Base-by-base conservation (phyloP, 805 yeast species). In the Torulaspora gathmanii region DNA sequence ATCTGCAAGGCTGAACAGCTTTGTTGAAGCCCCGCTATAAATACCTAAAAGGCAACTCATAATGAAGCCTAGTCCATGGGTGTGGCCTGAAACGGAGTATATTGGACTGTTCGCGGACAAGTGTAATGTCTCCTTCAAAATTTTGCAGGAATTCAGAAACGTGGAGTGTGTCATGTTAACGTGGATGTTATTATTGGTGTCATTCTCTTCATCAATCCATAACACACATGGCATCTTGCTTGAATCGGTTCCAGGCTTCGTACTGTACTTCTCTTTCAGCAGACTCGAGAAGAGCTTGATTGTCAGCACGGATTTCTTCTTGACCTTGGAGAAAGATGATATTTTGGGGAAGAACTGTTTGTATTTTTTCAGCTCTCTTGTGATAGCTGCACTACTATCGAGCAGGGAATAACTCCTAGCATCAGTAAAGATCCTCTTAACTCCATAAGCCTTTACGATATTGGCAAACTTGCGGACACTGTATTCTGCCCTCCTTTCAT, bases 101-200 rank as follows among this genome's bases (percentile, higher is more conserved):
- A 93, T 71, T 0, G 96, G 83, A 33, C 79, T 77, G 27, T 77
- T 74, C 31, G 85, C 76, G 11, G 82, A 74, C 67, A 93, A 72
- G 49, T 87, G 91, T 58, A 96, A 86, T 0, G 98, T 91, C 60
- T 91, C 97, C 55, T 93, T 91, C 58, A 88, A 75, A 16, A 86
- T 85, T 57, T 90, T 88, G 65, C 97, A 89, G 63, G 86, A 76
- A 2, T 87, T 83, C 54, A 90, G 65, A 10, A 93, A 69, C 40
- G 78, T 75, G 33, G 73, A 68, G 60, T 86, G 93, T 19, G 78
- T 79, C 65, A 61, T 55, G 5, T 55, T 48, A 10, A 62, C 56
- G 39, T 61, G 65, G n/a, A 59, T 45, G 37, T 64, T 56, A 15
- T 53, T 50, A 2, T 44, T 47, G 10, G 49, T 40, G 42, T 60